Conservation (phyloP, 179 eudicot genomes). For the Actinidia chinensis region DNA sequence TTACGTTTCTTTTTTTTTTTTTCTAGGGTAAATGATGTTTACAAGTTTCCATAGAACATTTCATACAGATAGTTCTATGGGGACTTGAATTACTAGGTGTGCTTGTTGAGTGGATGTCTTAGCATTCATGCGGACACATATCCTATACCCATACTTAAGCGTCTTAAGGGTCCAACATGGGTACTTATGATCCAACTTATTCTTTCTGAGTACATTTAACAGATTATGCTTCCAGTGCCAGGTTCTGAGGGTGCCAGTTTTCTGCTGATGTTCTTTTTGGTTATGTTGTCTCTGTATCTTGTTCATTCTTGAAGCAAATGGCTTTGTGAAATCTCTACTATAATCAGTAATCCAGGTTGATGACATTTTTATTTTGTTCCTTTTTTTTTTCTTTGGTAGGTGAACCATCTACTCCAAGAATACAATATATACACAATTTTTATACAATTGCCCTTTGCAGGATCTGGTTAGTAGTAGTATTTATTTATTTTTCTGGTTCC, state of each 20-base stretch:
- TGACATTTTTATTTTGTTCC: not conserved
- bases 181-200: too few relatives aligned
- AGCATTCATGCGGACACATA: too few relatives aligned
- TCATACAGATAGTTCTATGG: too few relatives aligned
- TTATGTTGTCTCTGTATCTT: not conserved
- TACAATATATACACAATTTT: constrained; percentile 1
- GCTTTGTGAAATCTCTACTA: not conserved
- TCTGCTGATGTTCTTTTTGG: not conserved
- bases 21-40: too few relatives aligned
- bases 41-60: too few relatives aligned
- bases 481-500: not conserved
- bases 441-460: constrained; percentile 4
- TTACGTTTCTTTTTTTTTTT: too few relatives aligned
- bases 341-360: not conserved
- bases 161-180: too few relatives aligned
- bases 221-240: not conserved
- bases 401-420: not conserved
- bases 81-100: too few relatives aligned
- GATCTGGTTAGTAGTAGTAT: not conserved
- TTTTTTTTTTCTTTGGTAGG: constrained; percentile 1
- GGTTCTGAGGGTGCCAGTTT: not conserved
- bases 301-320: not conserved
- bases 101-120: too few relatives aligned
- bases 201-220: not conserved
- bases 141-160: too few relatives aligned